phyloP scores from a whole-genome alignment of 2,329 filamentous ascomycete species.

The Raffaelea arxii region DNA sequence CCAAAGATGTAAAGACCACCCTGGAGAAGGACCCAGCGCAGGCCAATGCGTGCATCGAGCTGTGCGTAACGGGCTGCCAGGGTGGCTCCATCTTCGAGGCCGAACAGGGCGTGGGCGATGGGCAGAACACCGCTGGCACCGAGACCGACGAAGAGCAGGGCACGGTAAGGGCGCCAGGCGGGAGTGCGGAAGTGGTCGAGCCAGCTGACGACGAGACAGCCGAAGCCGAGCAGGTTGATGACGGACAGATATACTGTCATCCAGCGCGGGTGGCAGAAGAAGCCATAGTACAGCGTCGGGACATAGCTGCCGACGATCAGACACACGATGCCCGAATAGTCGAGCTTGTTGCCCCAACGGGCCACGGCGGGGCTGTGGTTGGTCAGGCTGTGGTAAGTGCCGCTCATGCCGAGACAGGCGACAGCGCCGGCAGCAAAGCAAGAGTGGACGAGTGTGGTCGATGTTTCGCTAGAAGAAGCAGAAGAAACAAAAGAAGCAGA shows the following conservation, averaged over 20 bases:
- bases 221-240: constrained; percentile 69
- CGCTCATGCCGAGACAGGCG: constrained; percentile 68
- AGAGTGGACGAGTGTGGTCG: constrained; percentile 62
- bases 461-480: constrained; percentile 6
- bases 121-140: constrained; percentile 78
- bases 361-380: constrained; percentile 77
- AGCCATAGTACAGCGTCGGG: constrained; percentile 79
- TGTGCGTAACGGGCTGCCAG: constrained; percentile 50
- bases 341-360: constrained; percentile 81
- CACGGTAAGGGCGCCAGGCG: constrained; percentile 72
- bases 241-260: constrained; percentile 65
- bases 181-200: constrained; percentile 78
- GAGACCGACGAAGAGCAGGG: constrained; percentile 81
- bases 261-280: constrained; percentile 58
- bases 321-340: constrained; percentile 88
- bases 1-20: constrained; percentile 79
- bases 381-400: constrained; percentile 72
- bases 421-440: constrained; percentile 73
- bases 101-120: constrained; percentile 60
- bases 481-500: background rate
- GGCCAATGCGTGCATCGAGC: constrained; percentile 64
- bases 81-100: constrained; percentile 4
- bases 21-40: constrained; percentile 72
- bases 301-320: constrained; percentile 89
- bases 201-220: constrained; percentile 67